phyloP scores from a whole-genome alignment of 2,329 filamentous ascomycete species.

The Pseudovirgaria hyperparasitica region DNA sequence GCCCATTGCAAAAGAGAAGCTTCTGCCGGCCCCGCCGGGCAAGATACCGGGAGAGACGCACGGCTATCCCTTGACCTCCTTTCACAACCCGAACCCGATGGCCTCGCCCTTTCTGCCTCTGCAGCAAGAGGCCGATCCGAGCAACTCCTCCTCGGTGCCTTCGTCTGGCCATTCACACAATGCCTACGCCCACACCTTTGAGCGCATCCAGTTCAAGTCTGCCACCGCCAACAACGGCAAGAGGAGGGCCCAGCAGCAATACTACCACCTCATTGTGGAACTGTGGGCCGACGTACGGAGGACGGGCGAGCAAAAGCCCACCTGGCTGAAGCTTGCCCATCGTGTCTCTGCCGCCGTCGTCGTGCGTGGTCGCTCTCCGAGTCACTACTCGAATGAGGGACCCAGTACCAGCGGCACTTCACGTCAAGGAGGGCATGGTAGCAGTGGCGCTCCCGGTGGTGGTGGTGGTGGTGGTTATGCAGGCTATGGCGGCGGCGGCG shows the following conservation, averaged over 20 bases:
- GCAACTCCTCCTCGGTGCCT: conserved; percentile 21
- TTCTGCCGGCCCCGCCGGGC: conserved; percentile 53
- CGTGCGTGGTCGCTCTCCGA: conserved; percentile 26
- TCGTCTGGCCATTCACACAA: conserved; percentile 20
- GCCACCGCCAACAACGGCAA: conserved; percentile 92
- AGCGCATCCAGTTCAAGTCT: conserved; percentile 88
- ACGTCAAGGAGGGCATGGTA: too few species aligned
- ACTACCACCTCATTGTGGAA: conserved; percentile 82
- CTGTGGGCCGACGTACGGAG: conserved; percentile 25
- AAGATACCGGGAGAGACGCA: conserved; percentile 27
- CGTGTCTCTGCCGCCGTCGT: conserved; percentile 24
- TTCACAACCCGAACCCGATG: conserved; percentile 18
- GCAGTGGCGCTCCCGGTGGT: conserved; percentile 17
- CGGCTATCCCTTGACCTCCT: conserved; percentile 24
- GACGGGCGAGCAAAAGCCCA: conserved; percentile 13
- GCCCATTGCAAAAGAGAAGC: conserved; percentile 56
- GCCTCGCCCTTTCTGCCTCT: conserved; percentile 30
- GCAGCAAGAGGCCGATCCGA: conserved; percentile 20
- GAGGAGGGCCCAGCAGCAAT: conserved; percentile 78
- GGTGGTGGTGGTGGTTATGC: conserved; percentile 24
- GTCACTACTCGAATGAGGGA: conserved; percentile 34
- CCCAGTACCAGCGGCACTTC: conserved; percentile 24
- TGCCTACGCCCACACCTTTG: conserved; percentile 51
- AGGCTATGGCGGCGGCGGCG: conserved; percentile 56
- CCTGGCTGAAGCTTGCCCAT: conserved; percentile 24